Conservation (phyloP, 495 filamentous ascomycete species). For the Penicillium simplicissimum region DNA sequence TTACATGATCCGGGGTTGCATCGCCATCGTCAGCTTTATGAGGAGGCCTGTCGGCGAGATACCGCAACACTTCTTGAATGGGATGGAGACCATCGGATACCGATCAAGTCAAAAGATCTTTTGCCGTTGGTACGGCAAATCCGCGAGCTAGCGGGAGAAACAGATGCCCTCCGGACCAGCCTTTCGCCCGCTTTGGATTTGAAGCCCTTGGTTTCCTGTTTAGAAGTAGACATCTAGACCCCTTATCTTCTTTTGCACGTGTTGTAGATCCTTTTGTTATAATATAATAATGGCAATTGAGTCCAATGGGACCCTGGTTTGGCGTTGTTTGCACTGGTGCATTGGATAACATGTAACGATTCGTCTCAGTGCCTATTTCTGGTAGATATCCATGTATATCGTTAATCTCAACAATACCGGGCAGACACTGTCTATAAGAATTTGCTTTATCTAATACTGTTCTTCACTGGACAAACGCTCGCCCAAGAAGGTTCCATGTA, state of each 20-base stretch:
- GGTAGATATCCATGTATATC: no score
- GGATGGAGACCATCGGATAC: conserved; percentile 1
- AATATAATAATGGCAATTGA: no score
- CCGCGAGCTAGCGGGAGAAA: neutral
- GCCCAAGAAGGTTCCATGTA: no score
- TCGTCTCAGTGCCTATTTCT: no score
- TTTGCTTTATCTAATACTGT: no score
- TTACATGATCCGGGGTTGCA: neutral
- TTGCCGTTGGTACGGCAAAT: neutral
- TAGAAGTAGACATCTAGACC: neutral
- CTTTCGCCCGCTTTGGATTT: neutral
- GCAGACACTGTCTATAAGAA: no score
- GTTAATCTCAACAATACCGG: no score
- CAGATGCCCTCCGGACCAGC: neutral
- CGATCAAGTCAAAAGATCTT: neutral
- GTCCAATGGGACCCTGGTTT: no score
- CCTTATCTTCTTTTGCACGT: neutral
- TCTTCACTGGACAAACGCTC: no score
- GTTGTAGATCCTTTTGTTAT: no score
- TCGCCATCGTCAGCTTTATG: neutral
- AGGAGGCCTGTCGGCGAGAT: neutral
- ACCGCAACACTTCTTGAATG: neutral
- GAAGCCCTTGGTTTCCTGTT: neutral
- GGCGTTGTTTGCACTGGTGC: no score
- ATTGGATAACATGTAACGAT: no score